Evolutionary conservation across 202 grass and related monocot genomes (phyloP).

Genomic region (Digitaria exilis): DNA sequence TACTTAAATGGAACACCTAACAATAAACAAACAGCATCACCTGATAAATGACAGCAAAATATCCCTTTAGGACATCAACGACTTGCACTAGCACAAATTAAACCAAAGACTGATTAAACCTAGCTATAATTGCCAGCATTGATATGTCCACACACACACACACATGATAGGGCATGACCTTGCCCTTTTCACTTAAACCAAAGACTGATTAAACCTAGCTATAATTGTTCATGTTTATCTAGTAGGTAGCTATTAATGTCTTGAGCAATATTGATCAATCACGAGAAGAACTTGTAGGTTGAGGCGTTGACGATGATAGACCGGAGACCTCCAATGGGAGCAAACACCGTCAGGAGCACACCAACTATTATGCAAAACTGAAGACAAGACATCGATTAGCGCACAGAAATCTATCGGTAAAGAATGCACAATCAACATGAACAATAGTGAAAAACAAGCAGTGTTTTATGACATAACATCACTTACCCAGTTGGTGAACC

Average conservation of each 20-base stretch:
- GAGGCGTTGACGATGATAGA: conserved; percentile 36
- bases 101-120: too few species aligned
- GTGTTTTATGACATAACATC: background rate
- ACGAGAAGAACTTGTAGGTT: conserved; percentile 35
- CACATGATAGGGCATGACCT: background rate
- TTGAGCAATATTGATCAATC: background rate
- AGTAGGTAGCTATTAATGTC: background rate
- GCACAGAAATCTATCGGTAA: too few species aligned
- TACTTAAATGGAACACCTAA: background rate
- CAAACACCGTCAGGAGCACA: conserved; percentile 12
- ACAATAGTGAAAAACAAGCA: background rate
- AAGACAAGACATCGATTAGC: background rate
- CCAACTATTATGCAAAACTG: conserved; percentile 35
- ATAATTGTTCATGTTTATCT: background rate
- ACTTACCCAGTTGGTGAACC: conserved; percentile 30
- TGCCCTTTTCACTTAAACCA: background rate
- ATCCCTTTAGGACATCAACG: background rate
- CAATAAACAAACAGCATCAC: background rate
- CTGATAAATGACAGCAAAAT: background rate
- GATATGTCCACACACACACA: background rate
- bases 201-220: background rate
- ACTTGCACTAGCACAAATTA: background rate
- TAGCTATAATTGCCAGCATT: background rate
- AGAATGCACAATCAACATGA: background rate
- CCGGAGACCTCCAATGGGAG: conserved; percentile 24